Evolutionary conservation across 2,329 filamentous ascomycete genomes (phyloP).

Genomic region (Neopestalotiopsis rosae): DNA sequence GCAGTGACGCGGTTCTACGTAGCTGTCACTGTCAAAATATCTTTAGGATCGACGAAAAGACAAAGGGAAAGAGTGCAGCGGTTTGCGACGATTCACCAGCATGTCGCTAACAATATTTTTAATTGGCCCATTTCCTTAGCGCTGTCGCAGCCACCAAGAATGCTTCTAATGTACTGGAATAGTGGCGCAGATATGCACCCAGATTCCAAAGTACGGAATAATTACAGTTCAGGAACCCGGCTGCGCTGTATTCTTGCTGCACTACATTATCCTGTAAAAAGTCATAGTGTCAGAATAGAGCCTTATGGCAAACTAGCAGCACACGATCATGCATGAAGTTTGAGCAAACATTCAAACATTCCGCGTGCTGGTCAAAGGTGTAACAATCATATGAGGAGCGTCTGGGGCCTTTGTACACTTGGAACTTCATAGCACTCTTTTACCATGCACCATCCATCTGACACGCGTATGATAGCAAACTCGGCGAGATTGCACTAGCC

Average conservation of each 20-base stretch:
- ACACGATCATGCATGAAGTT: no score
- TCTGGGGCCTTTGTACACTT: background rate
- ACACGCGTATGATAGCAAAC: background rate
- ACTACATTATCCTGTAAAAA: no score
- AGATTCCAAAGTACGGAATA: background rate
- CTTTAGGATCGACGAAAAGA: background rate
- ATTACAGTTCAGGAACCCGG: no score
- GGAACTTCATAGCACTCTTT: background rate
- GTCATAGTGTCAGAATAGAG: no score
- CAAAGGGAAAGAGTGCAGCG: background rate
- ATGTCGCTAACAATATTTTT: conserved; percentile 2
- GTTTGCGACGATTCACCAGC: background rate
- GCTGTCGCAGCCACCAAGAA: background rate
- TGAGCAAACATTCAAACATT: no score
- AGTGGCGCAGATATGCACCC: background rate
- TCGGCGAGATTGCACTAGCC: background rate
- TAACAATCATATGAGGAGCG: background rate
- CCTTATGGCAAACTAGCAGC: no score
- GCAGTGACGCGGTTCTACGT: background rate
- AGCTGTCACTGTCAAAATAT: background rate
- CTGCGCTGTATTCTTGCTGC: no score
- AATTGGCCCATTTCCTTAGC: conserved; percentile 1
- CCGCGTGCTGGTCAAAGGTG: background rate
- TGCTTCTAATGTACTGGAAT: background rate
- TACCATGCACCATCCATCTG: background rate